phyloP scores from a whole-genome alignment of 1,284 basidiomycete genomes.

The Tylopilus orsonianus region DNA sequence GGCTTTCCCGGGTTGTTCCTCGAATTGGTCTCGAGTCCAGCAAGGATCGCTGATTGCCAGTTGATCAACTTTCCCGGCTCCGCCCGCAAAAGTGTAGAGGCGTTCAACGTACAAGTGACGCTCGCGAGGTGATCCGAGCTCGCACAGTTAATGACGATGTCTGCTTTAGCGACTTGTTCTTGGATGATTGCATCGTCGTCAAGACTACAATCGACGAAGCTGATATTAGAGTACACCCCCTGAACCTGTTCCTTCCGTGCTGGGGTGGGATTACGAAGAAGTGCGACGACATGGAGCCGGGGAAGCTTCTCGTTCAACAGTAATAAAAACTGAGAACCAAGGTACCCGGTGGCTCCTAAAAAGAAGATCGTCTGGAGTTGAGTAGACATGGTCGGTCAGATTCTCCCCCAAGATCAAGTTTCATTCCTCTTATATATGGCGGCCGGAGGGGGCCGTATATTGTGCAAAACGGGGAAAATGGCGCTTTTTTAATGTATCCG shows the following conservation, averaged over 20 bases:
- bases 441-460: no score
- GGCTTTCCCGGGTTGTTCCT: conserved; percentile 36
- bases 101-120: conserved; percentile 32
- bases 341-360: conserved; percentile 45
- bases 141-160: conserved; percentile 40
- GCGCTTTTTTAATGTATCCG: conserved; percentile 3
- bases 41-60: conserved; percentile 36
- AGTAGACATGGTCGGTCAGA: conserved; percentile 10
- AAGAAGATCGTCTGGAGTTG: conserved; percentile 36
- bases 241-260: conserved; percentile 32
- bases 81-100: neutral
- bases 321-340: conserved; percentile 41
- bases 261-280: conserved; percentile 35
- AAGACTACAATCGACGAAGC: conserved; percentile 38
- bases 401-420: neutral
- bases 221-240: conserved; percentile 34
- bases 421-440: conserved; percentile 4
- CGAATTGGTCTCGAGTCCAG: conserved; percentile 39
- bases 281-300: conserved; percentile 34
- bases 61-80: neutral
- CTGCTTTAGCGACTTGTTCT: conserved; percentile 35
- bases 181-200: conserved; percentile 37
- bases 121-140: conserved; percentile 40
- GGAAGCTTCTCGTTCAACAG: conserved; percentile 34
- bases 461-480: conserved; percentile 7